These are phyloP conservation scores for Suillus luteus DNA, from an alignment of 768 basidiomycete species.

Conservation along the genomic window DNA sequence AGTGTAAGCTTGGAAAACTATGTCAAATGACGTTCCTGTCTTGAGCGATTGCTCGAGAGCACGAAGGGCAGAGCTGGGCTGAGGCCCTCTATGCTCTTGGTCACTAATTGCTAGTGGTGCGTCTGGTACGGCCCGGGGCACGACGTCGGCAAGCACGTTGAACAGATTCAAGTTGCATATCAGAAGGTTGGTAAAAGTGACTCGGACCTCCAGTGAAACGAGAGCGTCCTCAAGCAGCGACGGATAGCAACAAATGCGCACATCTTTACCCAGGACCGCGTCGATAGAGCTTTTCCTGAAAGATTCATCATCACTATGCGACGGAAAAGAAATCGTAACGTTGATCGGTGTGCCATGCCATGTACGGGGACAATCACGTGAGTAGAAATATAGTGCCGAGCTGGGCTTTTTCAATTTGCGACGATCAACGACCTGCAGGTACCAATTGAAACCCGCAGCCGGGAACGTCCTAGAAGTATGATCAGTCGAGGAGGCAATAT, in stretches of 20 bases:
- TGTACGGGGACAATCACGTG: neutral
- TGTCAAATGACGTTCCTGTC: constrained; percentile 10
- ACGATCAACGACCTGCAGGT: neutral
- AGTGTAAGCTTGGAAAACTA: constrained; percentile 7
- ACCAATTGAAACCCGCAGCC: neutral
- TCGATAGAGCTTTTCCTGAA: neutral
- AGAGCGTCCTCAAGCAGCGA: neutral
- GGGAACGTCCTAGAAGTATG: neutral
- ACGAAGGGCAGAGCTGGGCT: neutral
- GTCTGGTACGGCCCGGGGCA: neutral
- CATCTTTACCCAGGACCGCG: neutral
- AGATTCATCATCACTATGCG: neutral
- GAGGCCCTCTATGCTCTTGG: neutral
- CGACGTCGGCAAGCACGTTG: neutral
- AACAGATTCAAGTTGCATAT: neutral
- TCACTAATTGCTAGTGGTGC: neutral
- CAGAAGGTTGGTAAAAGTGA: neutral
- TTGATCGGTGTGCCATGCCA: neutral
- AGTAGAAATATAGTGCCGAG: neutral
- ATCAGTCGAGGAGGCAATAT: neutral
- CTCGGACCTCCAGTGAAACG: neutral
- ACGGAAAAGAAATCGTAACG: neutral
- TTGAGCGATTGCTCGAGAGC: constrained; percentile 8
- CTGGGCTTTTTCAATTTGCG: too few relatives aligned
- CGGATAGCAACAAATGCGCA: neutral